Evolutionary conservation across 2,329 filamentous ascomycete genomes (phyloP).

Genomic region (Cladophialophora psammophila): DNA sequence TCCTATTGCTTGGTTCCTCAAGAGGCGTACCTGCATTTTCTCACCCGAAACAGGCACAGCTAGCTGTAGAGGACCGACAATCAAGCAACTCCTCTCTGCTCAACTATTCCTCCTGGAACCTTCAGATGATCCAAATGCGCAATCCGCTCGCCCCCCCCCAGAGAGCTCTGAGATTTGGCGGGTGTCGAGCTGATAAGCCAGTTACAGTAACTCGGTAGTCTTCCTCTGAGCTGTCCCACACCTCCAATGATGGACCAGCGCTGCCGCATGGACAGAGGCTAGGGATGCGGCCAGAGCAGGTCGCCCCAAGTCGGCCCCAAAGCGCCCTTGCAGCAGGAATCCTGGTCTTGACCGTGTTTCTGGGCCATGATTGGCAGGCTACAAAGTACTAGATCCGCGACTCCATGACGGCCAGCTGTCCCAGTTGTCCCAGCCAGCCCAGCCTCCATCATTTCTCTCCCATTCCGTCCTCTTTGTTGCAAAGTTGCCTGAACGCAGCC

Average conservation of each 20-base stretch:
- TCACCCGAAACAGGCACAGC: slow-evolving; percentile 29
- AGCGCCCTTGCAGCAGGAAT: slow-evolving; percentile 37
- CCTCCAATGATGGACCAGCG: slow-evolving; percentile 25
- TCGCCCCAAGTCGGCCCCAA: slow-evolving; percentile 14
- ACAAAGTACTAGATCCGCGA: slow-evolving; percentile 23
- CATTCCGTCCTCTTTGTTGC: slow-evolving; percentile 28
- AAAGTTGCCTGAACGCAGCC: slow-evolving; percentile 22
- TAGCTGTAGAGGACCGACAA: slow-evolving; percentile 27
- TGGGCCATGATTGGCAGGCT: slow-evolving; percentile 32
- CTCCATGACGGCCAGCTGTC: slow-evolving; percentile 33
- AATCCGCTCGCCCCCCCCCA: neutral
- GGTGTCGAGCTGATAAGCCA: slow-evolving; percentile 17
- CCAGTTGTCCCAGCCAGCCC: slow-evolving; percentile 28
- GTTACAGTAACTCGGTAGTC: neutral
- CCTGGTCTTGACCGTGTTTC: slow-evolving; percentile 30
- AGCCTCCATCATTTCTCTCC: slow-evolving; percentile 39
- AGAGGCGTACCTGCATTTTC: slow-evolving; percentile 31
- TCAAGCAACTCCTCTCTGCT: slow-evolving; percentile 38
- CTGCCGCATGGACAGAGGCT: slow-evolving; percentile 26
- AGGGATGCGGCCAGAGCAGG: slow-evolving; percentile 26
- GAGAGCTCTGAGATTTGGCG: neutral
- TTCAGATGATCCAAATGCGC: neutral
- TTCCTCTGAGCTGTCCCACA: neutral
- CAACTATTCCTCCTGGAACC: slow-evolving; percentile 1
- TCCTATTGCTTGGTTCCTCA: slow-evolving; percentile 20